Evolutionary conservation across 1,284 basidiomycete genomes (phyloP), one percentile per base, ranked within the genome.

Genomic region (Prillingera fragicola): DNA sequence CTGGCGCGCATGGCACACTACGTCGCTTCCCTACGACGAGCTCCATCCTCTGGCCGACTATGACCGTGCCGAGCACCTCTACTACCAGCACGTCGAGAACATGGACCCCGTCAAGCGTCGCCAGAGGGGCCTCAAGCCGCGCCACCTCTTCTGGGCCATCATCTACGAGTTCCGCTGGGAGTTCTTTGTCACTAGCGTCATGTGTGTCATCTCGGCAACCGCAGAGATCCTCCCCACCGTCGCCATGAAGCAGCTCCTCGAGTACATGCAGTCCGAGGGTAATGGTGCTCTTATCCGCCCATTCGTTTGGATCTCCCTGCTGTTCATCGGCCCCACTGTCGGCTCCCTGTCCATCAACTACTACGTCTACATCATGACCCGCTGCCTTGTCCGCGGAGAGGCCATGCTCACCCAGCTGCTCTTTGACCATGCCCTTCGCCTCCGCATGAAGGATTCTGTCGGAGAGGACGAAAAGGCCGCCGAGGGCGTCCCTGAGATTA

Each of bases 361-460:
- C 49, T 72, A 72, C 57, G 63, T 74, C 39, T 71, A 60, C 51
- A 49, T 63, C 45, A 68, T 64, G 36, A 70, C 69, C 14, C 62
- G 70, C 28, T 48, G 65, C 25, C 65, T 80, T 8, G 78, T 81
- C 13, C 76, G 77, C 33, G 60, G 69, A 7, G 81, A 85, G 61
- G 75, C 76, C 3, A 75, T 87, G 40, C 70, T 85, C 40, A 84
- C 82, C 0, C 78, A 84, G 53, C 74, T 85, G 4, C 68, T 85
- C 6, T 84, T 85, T 57, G 80, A 84, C 47, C 83, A 85, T 54
- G 73, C 82, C 2, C 71, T 85, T 4, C 76, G 82, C 28, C 78
- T 85, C 31, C 76, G 83, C 15, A 75, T 84, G 68, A 64, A 61
- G 43, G 64, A 71, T 48, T 45, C 56, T 12, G 50, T 61, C 14